Base-by-base conservation (phyloP, 495 filamentous ascomycete species). In the Neurospora sp. region DNA sequence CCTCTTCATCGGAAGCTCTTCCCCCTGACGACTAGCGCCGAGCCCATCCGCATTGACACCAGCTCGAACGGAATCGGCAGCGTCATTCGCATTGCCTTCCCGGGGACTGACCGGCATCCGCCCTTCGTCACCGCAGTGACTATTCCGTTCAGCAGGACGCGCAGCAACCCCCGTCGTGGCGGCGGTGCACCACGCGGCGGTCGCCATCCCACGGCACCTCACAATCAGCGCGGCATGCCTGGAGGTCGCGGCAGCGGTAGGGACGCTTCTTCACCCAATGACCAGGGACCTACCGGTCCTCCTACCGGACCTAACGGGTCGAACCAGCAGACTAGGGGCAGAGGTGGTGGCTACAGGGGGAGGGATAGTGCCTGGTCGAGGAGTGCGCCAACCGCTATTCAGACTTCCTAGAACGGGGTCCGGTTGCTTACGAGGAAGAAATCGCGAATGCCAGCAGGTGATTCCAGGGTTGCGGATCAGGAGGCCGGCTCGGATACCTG, bases 161-260 rank as follows among this genome's bases (percentile, higher is more conserved):
- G 78, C 43, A 87, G 84, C 78, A 87, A 85, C 71, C 84, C 85
- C 3, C 85, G 86, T 39, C 83, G 85, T 43, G 76, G 75, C 31
- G 82, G 83, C 2, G 76, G 82, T 8, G 77, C 76, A 59, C 73
- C 74, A 39, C 77, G 80, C 11, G 74, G 79, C 8, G 72, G 76
- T 21, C 79, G 79, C 39, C 79, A 81, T 43, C 45, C 77, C 1
- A 77, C 80, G 7, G 76, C 74, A 1, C 75, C 75, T 9, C 78
- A 81, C 71, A 72, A 72, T 1, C 76, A 71, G 28, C 54, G 54
- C 54, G 54, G 54, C 28, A 66, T 66, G 54, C 54, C 54, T 34
- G 54, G 54, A 3, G 54, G 54, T 19, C 54, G 54, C 6, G 54
- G 54, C 54, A 66, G 54, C 28, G 71, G 71, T 19, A 80, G 79